Conservation (phyloP, 2,329 filamentous ascomycete species). For the Emericellopsis atlantica region DNA sequence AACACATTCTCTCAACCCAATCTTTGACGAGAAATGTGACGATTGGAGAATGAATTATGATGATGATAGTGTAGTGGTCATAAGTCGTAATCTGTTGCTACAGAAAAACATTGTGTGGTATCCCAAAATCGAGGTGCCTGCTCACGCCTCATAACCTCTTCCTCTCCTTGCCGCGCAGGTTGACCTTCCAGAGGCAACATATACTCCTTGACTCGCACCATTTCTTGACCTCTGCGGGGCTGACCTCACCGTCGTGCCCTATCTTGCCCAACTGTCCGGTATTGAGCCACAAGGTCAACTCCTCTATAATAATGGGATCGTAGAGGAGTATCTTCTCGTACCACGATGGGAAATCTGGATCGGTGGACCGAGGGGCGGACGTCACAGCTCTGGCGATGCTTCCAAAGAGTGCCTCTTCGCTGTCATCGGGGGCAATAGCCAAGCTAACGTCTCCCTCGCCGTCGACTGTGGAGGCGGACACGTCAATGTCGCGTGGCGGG, state of each 20-base stretch:
- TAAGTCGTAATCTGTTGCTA: too few species aligned
- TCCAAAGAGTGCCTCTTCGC: conserved; percentile 32
- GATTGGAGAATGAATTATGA: too few species aligned
- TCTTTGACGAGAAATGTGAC: too few species aligned
- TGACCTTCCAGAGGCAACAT: conserved; percentile 66
- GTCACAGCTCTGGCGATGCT: conserved; percentile 43
- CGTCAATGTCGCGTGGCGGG: too few species aligned
- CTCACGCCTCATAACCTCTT: conserved; percentile 23
- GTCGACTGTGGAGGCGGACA: too few species aligned
- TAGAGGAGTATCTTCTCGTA: conserved; percentile 90
- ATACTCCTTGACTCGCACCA: conserved; percentile 87
- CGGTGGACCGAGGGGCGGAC: conserved; percentile 32
- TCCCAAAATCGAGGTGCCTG: too few species aligned
- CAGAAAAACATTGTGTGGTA: too few species aligned
- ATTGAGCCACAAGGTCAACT: conserved; percentile 75
- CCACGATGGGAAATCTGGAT: conserved; percentile 53
- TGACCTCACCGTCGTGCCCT: conserved; percentile 54
- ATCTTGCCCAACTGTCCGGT: conserved; percentile 49
- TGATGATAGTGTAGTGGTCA: too few species aligned
- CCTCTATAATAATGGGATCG: conserved; percentile 80
- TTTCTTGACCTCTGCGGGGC: conserved; percentile 56
- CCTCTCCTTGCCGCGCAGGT: conserved; percentile 35
- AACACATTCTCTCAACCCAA: too few species aligned
- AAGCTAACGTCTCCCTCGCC: too few species aligned
- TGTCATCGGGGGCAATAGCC: conserved; percentile 17